Evolutionary conservation across 441 rosid species (phyloP).

Genomic region (Mallotus japonicus): DNA sequence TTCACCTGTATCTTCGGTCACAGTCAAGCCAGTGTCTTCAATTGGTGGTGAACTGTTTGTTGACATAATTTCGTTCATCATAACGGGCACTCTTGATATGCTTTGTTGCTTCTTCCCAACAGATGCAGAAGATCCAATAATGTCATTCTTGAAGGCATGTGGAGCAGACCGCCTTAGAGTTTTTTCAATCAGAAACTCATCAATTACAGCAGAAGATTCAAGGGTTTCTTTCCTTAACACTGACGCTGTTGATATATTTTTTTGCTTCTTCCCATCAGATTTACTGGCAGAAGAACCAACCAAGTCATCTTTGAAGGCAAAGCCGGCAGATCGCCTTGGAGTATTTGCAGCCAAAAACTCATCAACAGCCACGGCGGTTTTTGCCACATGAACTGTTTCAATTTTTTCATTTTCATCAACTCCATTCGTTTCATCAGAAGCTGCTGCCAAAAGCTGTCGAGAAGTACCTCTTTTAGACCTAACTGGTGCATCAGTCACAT

Average conservation of each 20-base stretch:
- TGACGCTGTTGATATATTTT: conserved; percentile 14
- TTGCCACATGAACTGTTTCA: conserved; percentile 17
- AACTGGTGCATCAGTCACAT: background rate
- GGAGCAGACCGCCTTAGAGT: conserved; percentile 24
- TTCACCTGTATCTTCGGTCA: conserved; percentile 26
- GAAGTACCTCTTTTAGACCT: conserved; percentile 27
- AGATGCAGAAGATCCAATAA: conserved; percentile 16
- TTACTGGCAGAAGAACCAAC: conserved; percentile 8
- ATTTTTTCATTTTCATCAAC: conserved; percentile 10
- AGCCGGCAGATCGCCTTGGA: conserved; percentile 23
- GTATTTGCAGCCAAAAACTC: conserved; percentile 11
- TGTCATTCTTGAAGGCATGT: conserved; percentile 8
- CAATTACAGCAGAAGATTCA: background rate
- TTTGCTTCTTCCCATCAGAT: conserved; percentile 29
- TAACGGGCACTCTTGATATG: conserved; percentile 15
- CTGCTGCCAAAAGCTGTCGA: conserved; percentile 9
- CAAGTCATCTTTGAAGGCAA: conserved; percentile 5
- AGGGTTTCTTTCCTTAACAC: conserved; percentile 9
- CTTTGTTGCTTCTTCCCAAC: conserved; percentile 28
- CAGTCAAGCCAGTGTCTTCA: conserved; percentile 21
- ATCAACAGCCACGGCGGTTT: background rate
- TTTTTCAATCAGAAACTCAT: conserved; percentile 10
- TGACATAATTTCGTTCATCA: conserved; percentile 13
- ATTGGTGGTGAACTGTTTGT: conserved; percentile 11
- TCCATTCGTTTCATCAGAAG: conserved; percentile 11